phyloP scores from a whole-genome alignment of 2,329 filamentous ascomycete genomes.

The Trichophyton mentagrophytes region DNA sequence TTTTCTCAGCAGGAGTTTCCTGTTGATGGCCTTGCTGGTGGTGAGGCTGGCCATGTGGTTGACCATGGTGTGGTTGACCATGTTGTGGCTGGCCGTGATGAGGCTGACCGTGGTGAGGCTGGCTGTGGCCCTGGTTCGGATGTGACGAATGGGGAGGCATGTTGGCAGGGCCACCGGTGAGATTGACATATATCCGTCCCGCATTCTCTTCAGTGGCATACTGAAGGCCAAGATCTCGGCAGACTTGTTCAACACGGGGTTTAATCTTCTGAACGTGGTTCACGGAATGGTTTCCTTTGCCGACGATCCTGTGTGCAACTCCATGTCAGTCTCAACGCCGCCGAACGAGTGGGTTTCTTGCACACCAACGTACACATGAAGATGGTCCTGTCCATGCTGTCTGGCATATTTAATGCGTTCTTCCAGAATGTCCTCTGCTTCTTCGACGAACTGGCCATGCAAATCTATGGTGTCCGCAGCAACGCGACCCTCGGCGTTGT shows the following conservation, averaged over 20 bases:
- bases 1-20: conserved; percentile 1
- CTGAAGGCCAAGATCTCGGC: conserved; percentile 66
- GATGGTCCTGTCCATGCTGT: conserved; percentile 59
- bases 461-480: conserved; percentile 77
- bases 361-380: conserved; percentile 56
- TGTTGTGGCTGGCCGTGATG: conserved; percentile 20
- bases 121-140: conserved; percentile 18
- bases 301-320: conserved; percentile 56
- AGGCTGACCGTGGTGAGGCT: conserved; percentile 21
- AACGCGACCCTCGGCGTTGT: conserved; percentile 68
- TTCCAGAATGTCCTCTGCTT: conserved; percentile 83
- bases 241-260: conserved; percentile 81
- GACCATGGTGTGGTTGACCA: conserved; percentile 16
- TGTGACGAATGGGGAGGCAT: conserved; percentile 31
- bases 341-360: background rate
- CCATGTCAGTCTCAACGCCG: background rate
- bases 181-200: conserved; percentile 76
- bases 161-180: conserved; percentile 56
- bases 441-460: conserved; percentile 87
- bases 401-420: conserved; percentile 69
- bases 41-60: conserved; percentile 21
- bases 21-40: background rate
- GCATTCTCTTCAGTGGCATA: conserved; percentile 80
- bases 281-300: conserved; percentile 78
- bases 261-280: conserved; percentile 87